Conservation (phyloP, 2,329 filamentous ascomycete species). For the Talaromyces verruculosus region DNA sequence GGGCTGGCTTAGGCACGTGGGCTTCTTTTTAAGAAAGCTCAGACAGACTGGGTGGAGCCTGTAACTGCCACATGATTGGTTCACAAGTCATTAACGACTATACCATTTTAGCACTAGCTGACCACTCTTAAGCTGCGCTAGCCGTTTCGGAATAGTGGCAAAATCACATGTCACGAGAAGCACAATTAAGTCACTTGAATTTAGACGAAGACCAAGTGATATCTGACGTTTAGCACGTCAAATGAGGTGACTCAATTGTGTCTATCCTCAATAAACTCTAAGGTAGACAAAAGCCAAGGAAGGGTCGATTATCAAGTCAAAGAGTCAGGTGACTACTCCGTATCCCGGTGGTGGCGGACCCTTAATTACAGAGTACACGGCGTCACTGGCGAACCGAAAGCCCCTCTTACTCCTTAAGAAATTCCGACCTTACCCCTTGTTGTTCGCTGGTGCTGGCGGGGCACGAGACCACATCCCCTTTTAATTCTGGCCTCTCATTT, state of each 20-base stretch:
- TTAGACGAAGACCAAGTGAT: neutral
- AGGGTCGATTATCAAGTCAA: neutral
- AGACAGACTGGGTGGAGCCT: neutral
- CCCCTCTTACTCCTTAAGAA: conserved; percentile 1
- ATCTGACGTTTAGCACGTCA: neutral
- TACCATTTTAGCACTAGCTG: neutral
- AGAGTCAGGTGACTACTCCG: neutral
- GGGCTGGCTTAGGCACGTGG: conserved; percentile 17
- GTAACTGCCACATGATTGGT: too few relatives aligned
- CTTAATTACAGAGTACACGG: neutral
- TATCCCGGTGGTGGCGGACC: conserved; percentile 10
- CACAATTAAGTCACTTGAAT: neutral
- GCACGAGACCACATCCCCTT: conserved; percentile 37
- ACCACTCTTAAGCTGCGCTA: neutral
- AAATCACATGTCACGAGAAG: conserved; percentile 18
- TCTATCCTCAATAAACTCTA: neutral
- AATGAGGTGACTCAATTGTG: too few relatives aligned
- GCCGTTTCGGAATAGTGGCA: neutral
- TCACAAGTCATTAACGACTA: neutral
- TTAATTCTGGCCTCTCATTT: too few relatives aligned
- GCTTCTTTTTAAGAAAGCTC: neutral
- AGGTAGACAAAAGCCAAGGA: neutral
- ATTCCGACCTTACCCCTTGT: neutral
- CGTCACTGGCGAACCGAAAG: conserved; percentile 5
- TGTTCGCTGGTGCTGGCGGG: conserved; percentile 10